These are phyloP conservation scores for Melaleuca alternifolia DNA, from an alignment of 345 rosid species.

Conservation along the genomic window DNA sequence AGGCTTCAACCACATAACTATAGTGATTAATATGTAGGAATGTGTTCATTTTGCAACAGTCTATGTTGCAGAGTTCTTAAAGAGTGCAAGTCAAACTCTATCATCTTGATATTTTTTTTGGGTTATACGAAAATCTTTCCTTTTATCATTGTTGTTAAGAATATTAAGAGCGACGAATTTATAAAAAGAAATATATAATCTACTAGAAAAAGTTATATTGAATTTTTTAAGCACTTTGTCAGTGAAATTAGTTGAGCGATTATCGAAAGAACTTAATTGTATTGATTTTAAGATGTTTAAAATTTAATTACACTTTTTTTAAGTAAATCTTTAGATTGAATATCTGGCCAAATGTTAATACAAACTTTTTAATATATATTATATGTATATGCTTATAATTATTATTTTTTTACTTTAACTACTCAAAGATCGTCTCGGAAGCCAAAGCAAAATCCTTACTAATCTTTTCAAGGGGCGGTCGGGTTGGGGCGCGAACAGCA, in stretches of 20 bases:
- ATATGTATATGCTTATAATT: no score
- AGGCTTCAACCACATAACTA: background rate
- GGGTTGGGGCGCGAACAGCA: background rate
- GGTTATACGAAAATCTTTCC: background rate
- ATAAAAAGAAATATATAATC: background rate
- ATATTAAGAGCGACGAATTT: background rate
- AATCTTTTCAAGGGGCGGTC: background rate
- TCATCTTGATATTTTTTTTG: accelerated
- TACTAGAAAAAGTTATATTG: background rate
- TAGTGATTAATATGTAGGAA: accelerated
- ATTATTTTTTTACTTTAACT: background rate
- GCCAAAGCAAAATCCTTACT: background rate
- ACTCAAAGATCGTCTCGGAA: background rate
- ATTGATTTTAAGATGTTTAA: background rate
- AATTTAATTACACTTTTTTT: background rate
- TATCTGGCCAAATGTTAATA: background rate
- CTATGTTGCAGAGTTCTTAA: background rate
- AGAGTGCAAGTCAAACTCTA: background rate
- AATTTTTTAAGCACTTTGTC: accelerated
- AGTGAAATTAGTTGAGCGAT: background rate
- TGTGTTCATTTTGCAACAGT: background rate
- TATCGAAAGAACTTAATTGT: accelerated
- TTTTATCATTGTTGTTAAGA: accelerated
- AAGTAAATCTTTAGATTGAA: accelerated
- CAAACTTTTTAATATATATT: background rate